These are phyloP conservation scores for Suillus bovinus DNA, from an alignment of 768 basidiomycete genomes.

Conservation along the genomic window DNA sequence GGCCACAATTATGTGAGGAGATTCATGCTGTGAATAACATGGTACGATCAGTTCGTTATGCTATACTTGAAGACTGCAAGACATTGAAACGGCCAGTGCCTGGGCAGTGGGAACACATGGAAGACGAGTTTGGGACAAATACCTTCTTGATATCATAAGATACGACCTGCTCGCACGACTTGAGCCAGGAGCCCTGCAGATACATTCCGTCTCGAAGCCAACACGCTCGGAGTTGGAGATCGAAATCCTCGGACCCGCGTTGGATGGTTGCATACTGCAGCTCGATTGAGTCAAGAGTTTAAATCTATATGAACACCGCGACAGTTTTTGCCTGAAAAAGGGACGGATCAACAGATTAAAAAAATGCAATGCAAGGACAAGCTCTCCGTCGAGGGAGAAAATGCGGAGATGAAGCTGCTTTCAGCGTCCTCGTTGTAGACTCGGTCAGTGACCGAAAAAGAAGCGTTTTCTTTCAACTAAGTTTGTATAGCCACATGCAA, in stretches of 20 bases:
- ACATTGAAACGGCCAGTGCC: background rate
- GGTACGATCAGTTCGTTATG: background rate
- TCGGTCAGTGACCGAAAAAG: slow-evolving; percentile 11
- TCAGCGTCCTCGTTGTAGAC: background rate
- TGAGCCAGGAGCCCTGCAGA: background rate
- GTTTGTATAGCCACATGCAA: slow-evolving; percentile 6
- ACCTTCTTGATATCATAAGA: background rate
- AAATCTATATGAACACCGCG: background rate
- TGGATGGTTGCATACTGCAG: background rate
- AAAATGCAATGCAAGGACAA: slow-evolving; percentile 1
- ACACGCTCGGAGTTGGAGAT: background rate
- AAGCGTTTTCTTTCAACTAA: background rate
- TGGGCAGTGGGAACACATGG: background rate
- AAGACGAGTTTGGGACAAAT: background rate
- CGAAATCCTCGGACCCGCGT: slow-evolving; percentile 1
- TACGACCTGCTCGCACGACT: background rate
- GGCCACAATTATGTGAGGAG: background rate
- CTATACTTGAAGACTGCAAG: background rate
- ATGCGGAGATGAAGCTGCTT: slow-evolving; percentile 2
- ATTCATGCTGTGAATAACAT: background rate
- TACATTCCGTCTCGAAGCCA: background rate
- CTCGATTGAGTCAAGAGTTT: background rate
- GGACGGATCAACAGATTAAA: background rate
- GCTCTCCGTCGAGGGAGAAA: background rate
- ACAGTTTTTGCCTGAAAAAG: background rate